Evolutionary conservation across 768 basidiomycete species (phyloP), one percentile per base, ranked within the genome.

Genomic region (Suillus subalutaceus): DNA sequence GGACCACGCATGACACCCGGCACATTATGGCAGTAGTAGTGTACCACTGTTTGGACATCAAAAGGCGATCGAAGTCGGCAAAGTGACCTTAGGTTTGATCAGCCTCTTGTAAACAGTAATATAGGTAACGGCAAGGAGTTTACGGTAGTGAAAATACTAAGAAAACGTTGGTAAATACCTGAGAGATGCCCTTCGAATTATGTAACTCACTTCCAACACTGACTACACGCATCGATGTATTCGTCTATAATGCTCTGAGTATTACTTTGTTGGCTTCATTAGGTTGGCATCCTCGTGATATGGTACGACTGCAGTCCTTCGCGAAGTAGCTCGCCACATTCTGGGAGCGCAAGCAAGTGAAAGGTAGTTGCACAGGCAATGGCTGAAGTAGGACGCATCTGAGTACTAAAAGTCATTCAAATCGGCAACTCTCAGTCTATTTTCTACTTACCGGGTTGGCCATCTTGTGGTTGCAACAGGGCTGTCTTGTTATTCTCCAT

Each of bases 211-310:
- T 86, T 98, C 94, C 64, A 99, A 81, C 9, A 90, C 90, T 32
- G 40, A 99, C 91, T 43, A 94, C 88, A 73, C 99, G 99, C 71
- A 97, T 95, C 60, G 89, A 89, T 1, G 96, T 98, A 82, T 63
- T 95, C 84, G 77, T 99, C 97, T 90, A 97, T n/a, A n/a, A n/a
- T 94, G 72, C 89, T 93, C 65, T 94, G 88, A 79, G 96, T 86
- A 72, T 95, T 92, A 98, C 86, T 74, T 96, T 94, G 26, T 88
- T 84, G 55, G 87, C 71, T 89, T 88, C 59, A 96, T 76, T 13
- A 96, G 81, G 48, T 86, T 85, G 37, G 80, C 80, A 69, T 92
- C 92, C 73, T 93, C 90, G 81, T 80, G 70, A 83, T 91, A 67
- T 89, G 86, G 65, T 91, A 87, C 23, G 80, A 85, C 55, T 84